Evolutionary conservation across 2,329 filamentous ascomycete species (phyloP), one percentile per base, ranked within the genome.

Genomic region (Colletotrichum sp.): DNA sequence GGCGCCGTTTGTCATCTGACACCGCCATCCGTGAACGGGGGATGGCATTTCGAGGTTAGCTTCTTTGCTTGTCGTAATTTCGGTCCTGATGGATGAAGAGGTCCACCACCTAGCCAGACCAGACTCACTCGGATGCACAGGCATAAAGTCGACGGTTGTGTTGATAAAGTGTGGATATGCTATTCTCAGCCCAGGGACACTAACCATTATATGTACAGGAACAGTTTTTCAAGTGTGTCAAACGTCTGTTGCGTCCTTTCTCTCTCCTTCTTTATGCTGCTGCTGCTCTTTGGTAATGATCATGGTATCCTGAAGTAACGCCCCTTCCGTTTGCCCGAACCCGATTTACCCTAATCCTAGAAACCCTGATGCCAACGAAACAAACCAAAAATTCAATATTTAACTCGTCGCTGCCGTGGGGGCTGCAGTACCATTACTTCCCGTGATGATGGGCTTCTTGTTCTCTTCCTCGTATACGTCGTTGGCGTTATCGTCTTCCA

Each of bases 401-500:
- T 10, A 70, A 52, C 26, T 34, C 68, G 57, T 16, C 30, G 57
- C 36, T 24, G 26, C 28, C 15, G 44, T 13, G 24, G 44, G 18
- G 18, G 18, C 44, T 3, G 28, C 21, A 21, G 30, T 21, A 3
- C n/a, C 39, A 34, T 57, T 26, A 52, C 18, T 24, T 52, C 57
- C 57, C 66, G 32, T 60, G 21, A 21, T 60, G n/a, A 52, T 52
- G 18, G 68, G 24, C 34, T 70, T 63, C 57, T 52, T 70, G 7
- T 57, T 71, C 44, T 64, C 59, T n/a, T 70, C 39, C 32, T 72
- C 70, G 62, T 62, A 70, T 49, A 39, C 34, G 10, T 62, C 57
- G 34, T 69, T 24, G 49, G 76, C 66, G 59, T 26, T 34, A 16
- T 62, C 59, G 5, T 71, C 70, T 13, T 71, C 83, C 78, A 85